phyloP scores from a whole-genome alignment of 75 land plant genomes.

The Cunninghamia lanceolata region DNA sequence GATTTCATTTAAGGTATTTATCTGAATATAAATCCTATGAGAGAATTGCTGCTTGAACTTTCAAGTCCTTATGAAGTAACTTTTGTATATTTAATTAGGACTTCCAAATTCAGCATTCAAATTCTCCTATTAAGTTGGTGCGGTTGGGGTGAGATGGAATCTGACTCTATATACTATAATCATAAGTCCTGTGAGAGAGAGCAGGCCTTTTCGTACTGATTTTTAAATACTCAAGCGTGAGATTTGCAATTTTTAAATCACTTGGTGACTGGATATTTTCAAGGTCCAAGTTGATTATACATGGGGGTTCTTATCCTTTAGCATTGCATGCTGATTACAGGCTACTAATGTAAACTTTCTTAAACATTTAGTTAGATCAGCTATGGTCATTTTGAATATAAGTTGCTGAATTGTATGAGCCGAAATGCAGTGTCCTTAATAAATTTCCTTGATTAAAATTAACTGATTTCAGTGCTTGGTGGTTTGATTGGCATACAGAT shows the following conservation, averaged over 20 bases:
- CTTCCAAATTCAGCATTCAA: background rate
- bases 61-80: background rate
- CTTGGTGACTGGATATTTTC: background rate
- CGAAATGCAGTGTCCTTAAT: background rate
- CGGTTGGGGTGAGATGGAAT: background rate
- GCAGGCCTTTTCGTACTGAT: background rate
- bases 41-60: no score
- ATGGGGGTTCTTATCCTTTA: background rate
- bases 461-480: background rate
- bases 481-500: slow-evolving; percentile 41
- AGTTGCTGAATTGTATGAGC: background rate
- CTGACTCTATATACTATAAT: background rate
- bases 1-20: background rate
- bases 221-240: background rate
- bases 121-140: background rate
- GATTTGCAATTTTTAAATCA: background rate
- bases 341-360: background rate
- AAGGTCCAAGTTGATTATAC: background rate
- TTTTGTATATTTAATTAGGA: background rate
- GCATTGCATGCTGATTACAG: background rate
- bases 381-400: background rate
- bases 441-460: background rate
- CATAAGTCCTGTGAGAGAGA: background rate
- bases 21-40: no score
- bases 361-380: background rate